These are phyloP conservation scores for Fusarium sp. DNA, from an alignment of 2,329 filamentous ascomycete genomes.

Conservation along the genomic window DNA sequence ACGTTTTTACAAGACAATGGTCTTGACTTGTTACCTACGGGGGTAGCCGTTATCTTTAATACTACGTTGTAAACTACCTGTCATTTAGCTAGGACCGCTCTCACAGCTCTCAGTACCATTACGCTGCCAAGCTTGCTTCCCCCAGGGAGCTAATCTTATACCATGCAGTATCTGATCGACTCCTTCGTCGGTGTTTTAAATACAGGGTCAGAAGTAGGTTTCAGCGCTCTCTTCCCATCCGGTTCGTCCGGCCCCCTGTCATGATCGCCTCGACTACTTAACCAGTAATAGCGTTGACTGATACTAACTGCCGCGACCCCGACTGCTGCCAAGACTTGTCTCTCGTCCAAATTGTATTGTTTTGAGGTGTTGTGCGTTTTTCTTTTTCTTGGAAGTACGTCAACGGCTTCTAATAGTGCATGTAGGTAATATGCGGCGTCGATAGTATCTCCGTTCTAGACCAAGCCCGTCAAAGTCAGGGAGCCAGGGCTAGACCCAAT, in stretches of 20 bases:
- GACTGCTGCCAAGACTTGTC: slow-evolving; percentile 9
- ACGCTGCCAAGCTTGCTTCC: not conserved
- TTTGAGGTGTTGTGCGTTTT: not conserved
- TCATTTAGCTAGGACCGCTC: not conserved
- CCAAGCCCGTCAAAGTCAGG: not conserved
- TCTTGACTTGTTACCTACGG: not conserved
- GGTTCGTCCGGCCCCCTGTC: not conserved
- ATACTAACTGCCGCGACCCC: not conserved
- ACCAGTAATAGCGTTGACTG: not conserved
- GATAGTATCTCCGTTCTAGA: not conserved
- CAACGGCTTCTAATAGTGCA: not conserved
- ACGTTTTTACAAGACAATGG: not conserved
- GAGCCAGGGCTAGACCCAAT: not conserved
- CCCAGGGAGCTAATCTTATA: no score
- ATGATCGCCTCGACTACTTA: not conserved
- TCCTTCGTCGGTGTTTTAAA: not conserved
- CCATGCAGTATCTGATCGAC: not conserved
- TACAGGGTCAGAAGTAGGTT: not conserved
- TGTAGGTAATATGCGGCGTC: not conserved
- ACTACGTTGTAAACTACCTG: not conserved
- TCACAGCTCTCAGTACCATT: not conserved
- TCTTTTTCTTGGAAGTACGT: not conserved
- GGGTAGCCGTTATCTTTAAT: not conserved
- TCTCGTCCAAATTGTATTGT: not conserved
- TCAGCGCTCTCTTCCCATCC: not conserved